phyloP scores from a whole-genome alignment of 257 asterid genomes.

The Nicotiana obtusifolia region DNA sequence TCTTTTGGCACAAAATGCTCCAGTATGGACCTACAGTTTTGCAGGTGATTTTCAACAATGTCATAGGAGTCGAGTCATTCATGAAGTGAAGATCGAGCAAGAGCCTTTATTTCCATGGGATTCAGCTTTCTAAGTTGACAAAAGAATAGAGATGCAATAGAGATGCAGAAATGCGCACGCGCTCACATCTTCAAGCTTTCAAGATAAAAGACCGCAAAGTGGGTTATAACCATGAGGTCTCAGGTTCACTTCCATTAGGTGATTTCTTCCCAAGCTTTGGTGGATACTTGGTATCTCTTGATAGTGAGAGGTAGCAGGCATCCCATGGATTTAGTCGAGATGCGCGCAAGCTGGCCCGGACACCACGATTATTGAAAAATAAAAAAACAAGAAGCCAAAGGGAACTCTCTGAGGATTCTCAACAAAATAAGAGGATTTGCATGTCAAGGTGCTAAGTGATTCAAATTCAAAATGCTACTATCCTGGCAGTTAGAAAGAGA shows the following conservation, averaged over 20 bases:
- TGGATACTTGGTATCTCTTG: too few species aligned
- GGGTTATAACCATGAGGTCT: too few species aligned
- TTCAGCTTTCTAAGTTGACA: not conserved
- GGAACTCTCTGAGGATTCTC: not conserved
- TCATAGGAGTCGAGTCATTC: not conserved
- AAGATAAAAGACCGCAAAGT: too few species aligned
- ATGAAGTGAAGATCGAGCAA: not conserved
- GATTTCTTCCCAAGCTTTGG: too few species aligned
- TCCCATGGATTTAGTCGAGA: too few species aligned
- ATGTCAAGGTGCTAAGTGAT: not conserved
- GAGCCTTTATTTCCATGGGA: not conserved
- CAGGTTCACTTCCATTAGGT: too few species aligned
- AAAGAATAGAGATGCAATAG: not conserved
- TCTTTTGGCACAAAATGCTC: not conserved
- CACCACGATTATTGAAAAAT: too few species aligned
- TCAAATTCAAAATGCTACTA: not conserved
- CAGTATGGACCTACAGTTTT: not conserved
- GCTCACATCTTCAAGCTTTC: not conserved
- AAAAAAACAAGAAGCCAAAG: too few species aligned
- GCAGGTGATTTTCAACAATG: not conserved
- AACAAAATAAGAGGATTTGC: not conserved
- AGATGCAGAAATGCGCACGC: not conserved
- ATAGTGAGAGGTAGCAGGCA: too few species aligned
- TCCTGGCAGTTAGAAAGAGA: not conserved
- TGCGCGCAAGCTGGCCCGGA: too few species aligned